Base-by-base conservation (phyloP, 306 rosid genomes). In the Hippophae gyantsensis region DNA sequence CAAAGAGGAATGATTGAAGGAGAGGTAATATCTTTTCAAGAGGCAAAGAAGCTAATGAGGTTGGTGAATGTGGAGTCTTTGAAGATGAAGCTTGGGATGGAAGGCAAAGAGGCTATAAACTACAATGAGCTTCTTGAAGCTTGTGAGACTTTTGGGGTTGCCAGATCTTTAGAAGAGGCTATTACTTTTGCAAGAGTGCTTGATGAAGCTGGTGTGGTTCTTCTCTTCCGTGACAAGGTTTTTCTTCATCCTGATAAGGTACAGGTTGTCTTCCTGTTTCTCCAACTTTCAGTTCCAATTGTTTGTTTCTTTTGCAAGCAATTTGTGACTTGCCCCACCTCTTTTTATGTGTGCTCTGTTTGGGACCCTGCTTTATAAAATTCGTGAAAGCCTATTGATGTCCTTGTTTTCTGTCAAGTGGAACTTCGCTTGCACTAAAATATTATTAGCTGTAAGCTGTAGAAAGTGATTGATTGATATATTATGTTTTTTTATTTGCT, bases 201-300 rank as follows among this genome's bases (percentile, higher is more conserved):
- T 43, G 99, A 93, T 63, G 99, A 93, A 13, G 99, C 99, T 67
- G 96, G 99, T 52, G 94, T 88, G 58, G 42, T 93, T 48, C 78
- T 88, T 26, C 95, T 93, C 32, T 93, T 88, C 62, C 69, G 97
- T 38, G 94, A 93, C 41, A 88, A 89, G 84, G 99, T 89, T 68
- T 81, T 86, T 60, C 95, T 93, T 65, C 95, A 88, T 68, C 99
- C 99, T 66, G 84, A 84, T 43, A 80, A 85, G 93, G 97, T 88
- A 67, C 38, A 11, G 12, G 45, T 6, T 42, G 13, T 27, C 53
- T 26, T 23, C 5, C 7, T 10, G 43, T 13, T 42, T 23, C 13
- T 23, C 47, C 14, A 13, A 51, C 3, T 57, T 48, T 41, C 46
- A 26, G 23, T 13, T 43, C 13, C 25, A 53, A 7, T 40, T 23